Base-by-base conservation (phyloP, 176 grass and related monocot species). In the Eleusine indica region DNA sequence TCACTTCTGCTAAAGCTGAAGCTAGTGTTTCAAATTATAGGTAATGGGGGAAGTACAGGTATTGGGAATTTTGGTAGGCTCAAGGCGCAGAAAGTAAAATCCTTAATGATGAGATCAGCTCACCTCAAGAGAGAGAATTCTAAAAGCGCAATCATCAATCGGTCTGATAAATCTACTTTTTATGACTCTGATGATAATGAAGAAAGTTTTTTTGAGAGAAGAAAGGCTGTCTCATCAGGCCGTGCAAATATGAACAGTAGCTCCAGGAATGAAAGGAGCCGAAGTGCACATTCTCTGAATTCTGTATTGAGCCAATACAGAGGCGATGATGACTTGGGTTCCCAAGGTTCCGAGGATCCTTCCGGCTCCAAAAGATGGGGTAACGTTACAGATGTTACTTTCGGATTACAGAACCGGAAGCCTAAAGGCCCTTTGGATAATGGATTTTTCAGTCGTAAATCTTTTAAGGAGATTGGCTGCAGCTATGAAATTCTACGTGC, bases 371-470 rank as follows among this genome's bases (percentile, higher is more conserved):
- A 85, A 65, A 18, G 70, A 65, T 98, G 93, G 96, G 80, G 83
- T 61, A 80, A 81, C 7, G 22, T 87, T 69, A 77, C 82, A 0
- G 76, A 88, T 86, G 62, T 67, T 80, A 79, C 70, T 51, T 58
- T 43, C 35, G 71, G 78, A 38, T 74, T 48, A 30, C 78, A 74
- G 62, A 74, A 79, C 65, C 82, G 15, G 21, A 81, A 30, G 22
- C 80, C 47, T 19, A 90, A 89, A 51, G 28, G 76, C 19, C 73
- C 89, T 76, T 47, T 78, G 52, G 89, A 90, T 25, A 66, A 43
- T 87, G 91, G 73, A 12, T 98, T 98, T 82, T 98, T 95, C 87
- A 98, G 96, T 61, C 92, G 86, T 40, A 89, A 48, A 38, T 83
- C 96, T 30, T 98, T 95, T 40, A 89, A 90, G 37, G 88, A 95